Percentiles rank a stretch among this genome's conserved stretches.
phyloP scores from a whole-genome alignment of 2,329 filamentous ascomycete genomes.

The Arachnopeziza araneosa region DNA sequence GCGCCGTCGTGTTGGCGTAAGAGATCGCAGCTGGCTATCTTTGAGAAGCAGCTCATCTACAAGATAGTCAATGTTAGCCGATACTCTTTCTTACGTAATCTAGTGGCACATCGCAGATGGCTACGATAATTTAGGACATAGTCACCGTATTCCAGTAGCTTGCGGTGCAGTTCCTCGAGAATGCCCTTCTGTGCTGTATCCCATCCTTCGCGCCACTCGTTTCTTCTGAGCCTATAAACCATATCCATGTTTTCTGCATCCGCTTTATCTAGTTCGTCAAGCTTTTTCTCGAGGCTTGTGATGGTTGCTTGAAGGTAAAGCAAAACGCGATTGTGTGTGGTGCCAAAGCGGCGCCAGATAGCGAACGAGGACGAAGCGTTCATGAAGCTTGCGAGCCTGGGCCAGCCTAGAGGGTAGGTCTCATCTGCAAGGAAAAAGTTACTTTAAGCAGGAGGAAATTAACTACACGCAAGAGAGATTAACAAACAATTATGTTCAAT shows the following conservation, averaged over 20 bases:
- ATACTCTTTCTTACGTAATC: neutral
- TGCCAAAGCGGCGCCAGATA: slow-evolving; percentile 10
- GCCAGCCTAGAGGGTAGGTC: slow-evolving; percentile 8
- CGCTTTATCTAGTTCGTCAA: slow-evolving; percentile 9
- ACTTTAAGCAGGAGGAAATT: no score
- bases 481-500: no score
- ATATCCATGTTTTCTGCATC: neutral
- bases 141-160: neutral
- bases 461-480: no score
- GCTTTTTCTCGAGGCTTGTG: slow-evolving; percentile 8
- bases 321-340: slow-evolving; percentile 4
- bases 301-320: slow-evolving; percentile 10
- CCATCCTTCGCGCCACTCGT: neutral
- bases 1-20: neutral
- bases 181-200: neutral
- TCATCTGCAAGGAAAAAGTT: neutral
- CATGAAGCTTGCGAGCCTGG: slow-evolving; percentile 12
- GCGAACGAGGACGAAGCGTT: slow-evolving; percentile 9
- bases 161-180: neutral
- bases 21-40: slow-evolving; percentile 5
- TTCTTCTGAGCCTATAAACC: neutral
- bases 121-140: neutral
- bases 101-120: neutral
- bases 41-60: slow-evolving; percentile 12
- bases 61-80: neutral